phyloP scores from a whole-genome alignment of 2,329 filamentous ascomycete genomes.

The Exophiala phaeomuriformis region DNA sequence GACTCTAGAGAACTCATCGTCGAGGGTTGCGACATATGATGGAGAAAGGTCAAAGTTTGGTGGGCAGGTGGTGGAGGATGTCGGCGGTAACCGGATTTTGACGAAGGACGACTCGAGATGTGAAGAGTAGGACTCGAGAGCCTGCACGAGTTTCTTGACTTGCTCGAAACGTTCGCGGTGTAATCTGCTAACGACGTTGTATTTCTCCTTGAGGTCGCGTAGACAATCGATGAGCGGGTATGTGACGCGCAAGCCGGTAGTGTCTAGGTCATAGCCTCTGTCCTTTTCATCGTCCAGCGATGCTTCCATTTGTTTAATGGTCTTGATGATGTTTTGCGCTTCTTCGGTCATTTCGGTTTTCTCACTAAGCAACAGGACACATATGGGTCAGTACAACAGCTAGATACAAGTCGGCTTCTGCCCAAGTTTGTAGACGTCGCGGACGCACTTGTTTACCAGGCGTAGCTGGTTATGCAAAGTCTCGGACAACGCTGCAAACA shows the following conservation, averaged over 20 bases:
- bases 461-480: constrained; percentile 85
- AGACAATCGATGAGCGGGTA: constrained; percentile 78
- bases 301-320: constrained; percentile 87
- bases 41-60: constrained; percentile 88
- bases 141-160: constrained; percentile 89
- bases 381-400: too few species aligned
- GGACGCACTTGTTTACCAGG: constrained; percentile 60
- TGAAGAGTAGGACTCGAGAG: constrained; percentile 90
- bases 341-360: constrained; percentile 89
- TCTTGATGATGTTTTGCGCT: constrained; percentile 73
- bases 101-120: constrained; percentile 89
- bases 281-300: constrained; percentile 72
- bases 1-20: constrained; percentile 84
- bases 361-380: constrained; percentile 47
- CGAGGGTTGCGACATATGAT: constrained; percentile 75
- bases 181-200: constrained; percentile 67
- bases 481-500: constrained; percentile 86
- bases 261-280: constrained; percentile 56
- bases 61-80: constrained; percentile 66
- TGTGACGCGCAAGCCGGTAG: constrained; percentile 66
- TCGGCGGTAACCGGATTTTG: constrained; percentile 75
- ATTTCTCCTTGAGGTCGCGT: constrained; percentile 74
- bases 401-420: constrained; percentile 1
- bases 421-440: neutral
- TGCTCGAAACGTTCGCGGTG: constrained; percentile 92